phyloP scores from a whole-genome alignment of 169 alveolate genomes.

The Plasmodium adleri region DNA sequence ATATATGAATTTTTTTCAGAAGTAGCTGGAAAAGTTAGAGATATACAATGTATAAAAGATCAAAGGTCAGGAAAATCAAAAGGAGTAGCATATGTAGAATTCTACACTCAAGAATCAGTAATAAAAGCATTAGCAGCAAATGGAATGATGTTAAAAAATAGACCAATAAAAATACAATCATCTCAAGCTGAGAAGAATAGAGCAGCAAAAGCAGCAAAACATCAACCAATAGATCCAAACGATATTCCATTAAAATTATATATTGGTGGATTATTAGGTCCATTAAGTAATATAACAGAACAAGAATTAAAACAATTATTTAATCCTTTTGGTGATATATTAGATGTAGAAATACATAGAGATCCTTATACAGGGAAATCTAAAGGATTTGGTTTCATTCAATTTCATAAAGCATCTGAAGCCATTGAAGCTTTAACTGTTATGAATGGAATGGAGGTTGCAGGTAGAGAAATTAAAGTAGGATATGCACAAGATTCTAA shows the following conservation, averaged over 20 bases:
- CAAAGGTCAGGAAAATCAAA: conserved; percentile 95
- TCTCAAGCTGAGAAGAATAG: conserved; percentile 99
- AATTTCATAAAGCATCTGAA: conserved; percentile 92
- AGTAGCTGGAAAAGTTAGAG: conserved; percentile 97
- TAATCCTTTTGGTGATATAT: conserved; percentile 96
- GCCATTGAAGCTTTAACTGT: conserved; percentile 96
- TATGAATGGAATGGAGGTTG: conserved; percentile 95
- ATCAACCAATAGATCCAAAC: conserved; percentile 88
- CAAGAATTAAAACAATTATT: conserved; percentile 93
- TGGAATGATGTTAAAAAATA: conserved; percentile 93
- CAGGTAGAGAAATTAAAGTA: conserved; percentile 93
- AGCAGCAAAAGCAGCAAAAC: conserved; percentile 97
- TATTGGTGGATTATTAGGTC: conserved; percentile 95
- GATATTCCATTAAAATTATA: conserved; percentile 92
- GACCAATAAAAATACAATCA: conserved; percentile 94
- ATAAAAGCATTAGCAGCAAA: conserved; percentile 94
- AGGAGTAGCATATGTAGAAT: conserved; percentile 98
- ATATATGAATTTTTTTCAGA: conserved; percentile 95
- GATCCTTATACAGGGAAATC: conserved; percentile 92
- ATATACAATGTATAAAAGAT: conserved; percentile 96
- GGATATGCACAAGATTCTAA: conserved; percentile 84
- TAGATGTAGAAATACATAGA: conserved; percentile 91
- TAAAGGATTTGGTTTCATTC: conserved; percentile 94
- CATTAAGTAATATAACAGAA: conserved; percentile 88
- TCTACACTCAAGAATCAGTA: conserved; percentile 96